phyloP scores from a whole-genome alignment of 2,329 filamentous ascomycete genomes.

The Metarhizium robertsii region DNA sequence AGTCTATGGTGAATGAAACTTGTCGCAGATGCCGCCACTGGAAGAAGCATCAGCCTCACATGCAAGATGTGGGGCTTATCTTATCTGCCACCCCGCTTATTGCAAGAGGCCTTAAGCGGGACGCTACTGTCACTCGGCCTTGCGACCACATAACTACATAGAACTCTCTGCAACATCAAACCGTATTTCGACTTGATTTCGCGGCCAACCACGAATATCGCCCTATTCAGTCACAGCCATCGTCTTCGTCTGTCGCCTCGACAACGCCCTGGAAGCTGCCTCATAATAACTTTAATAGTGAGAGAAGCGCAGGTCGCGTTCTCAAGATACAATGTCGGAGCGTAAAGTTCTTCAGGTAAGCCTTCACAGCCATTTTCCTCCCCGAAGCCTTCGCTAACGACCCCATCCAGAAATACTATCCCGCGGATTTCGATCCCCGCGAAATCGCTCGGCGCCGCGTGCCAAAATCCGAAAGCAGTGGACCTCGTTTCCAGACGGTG shows the following conservation, averaged over 20 bases:
- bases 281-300: background rate
- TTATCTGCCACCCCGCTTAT: slow-evolving; percentile 2
- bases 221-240: background rate
- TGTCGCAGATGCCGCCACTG: background rate
- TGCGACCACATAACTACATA: background rate
- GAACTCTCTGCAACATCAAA: no score
- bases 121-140: background rate
- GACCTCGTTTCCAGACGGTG: slow-evolving; percentile 76
- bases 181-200: background rate
- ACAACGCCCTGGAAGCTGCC: background rate
- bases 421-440: slow-evolving; percentile 82
- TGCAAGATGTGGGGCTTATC: background rate
- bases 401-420: slow-evolving; percentile 43
- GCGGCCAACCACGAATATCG: background rate
- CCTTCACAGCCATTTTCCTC: background rate
- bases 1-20: background rate
- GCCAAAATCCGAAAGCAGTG: slow-evolving; percentile 51
- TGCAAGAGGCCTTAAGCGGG: background rate
- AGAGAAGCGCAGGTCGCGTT: background rate
- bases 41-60: slow-evolving; percentile 4
- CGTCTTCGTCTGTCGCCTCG: background rate
- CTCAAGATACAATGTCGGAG: slow-evolving; percentile 60
- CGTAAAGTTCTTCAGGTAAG: slow-evolving; percentile 59
- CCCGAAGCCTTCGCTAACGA: background rate
- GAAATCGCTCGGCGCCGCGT: slow-evolving; percentile 63